Conservation (phyloP, 2,329 filamentous ascomycete genomes). For the Plenodomus biglobosus region DNA sequence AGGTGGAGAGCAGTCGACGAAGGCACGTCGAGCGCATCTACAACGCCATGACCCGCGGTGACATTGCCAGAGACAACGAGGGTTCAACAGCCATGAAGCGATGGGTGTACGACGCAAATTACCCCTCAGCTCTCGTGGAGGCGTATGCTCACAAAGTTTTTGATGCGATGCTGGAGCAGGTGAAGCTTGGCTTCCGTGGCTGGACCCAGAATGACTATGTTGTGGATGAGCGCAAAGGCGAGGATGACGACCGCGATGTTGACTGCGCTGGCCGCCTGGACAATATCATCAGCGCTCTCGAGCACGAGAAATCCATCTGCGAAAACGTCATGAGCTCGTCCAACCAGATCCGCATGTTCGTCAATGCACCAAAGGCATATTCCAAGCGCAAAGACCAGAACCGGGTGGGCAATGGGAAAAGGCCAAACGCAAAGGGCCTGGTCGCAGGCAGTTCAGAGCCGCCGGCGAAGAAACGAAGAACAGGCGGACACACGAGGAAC, state of each 20-base stretch:
- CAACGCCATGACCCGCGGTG: constrained; percentile 35
- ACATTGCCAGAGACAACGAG: constrained; percentile 34
- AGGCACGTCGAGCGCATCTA: constrained; percentile 34
- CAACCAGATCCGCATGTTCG: constrained; percentile 42
- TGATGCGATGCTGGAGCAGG: constrained; percentile 35
- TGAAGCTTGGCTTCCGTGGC: constrained; percentile 35
- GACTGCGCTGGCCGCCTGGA: constrained; percentile 32
- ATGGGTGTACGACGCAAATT: constrained; percentile 37
- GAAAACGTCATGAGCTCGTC: constrained; percentile 42
- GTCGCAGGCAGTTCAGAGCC: constrained; percentile 4
- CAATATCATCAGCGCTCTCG: constrained; percentile 34
- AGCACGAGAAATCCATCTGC: constrained; percentile 42
- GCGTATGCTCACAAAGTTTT: constrained; percentile 40
- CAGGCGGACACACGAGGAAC: constrained; percentile 2
- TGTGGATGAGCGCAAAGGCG: constrained; percentile 38
- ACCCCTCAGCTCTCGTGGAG: constrained; percentile 33
- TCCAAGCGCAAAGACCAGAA: constrained; percentile 39
- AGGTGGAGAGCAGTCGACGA: constrained; percentile 20
- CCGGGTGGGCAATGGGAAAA: constrained; percentile 39
- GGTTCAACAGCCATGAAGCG: constrained; percentile 37
- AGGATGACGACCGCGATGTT: constrained; percentile 37
- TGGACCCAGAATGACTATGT: constrained; percentile 43
- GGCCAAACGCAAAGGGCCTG: constrained; percentile 24
- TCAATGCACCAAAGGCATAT: constrained; percentile 41
- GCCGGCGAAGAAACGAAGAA: constrained; percentile 12